Conservation (phyloP, 192 early-diverging fungal species). For the Backusella tarrabulga region DNA sequence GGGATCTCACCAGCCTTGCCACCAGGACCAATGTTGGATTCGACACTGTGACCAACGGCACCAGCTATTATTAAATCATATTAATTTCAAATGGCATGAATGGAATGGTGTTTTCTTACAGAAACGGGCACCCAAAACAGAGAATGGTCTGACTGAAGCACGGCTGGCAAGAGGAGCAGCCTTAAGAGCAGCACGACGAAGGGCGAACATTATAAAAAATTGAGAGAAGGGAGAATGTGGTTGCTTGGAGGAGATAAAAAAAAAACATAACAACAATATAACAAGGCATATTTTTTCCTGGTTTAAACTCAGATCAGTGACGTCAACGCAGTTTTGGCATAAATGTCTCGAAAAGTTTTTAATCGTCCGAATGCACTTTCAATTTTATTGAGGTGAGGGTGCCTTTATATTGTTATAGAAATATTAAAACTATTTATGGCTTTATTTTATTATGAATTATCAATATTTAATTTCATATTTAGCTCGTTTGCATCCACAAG, state of each 20-base stretch:
- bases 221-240: neutral
- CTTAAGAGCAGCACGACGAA: slow-evolving; percentile 45
- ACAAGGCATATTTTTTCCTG: neutral
- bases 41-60: slow-evolving; percentile 18
- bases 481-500: no score
- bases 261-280: neutral
- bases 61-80: slow-evolving; percentile 10
- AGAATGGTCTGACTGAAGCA: slow-evolving; percentile 47
- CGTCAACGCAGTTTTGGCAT: neutral
- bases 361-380: neutral
- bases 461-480: no score
- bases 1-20: slow-evolving; percentile 68
- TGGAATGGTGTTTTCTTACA: slow-evolving; percentile 35
- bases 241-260: neutral
- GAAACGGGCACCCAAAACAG: slow-evolving; percentile 48
- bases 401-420: no score
- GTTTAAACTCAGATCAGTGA: neutral
- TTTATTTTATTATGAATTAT: no score
- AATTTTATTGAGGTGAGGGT: no score
- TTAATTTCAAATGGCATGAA: no score
- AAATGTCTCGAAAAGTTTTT: no score
- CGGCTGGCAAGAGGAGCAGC: slow-evolving; percentile 41
- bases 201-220: slow-evolving; percentile 43
- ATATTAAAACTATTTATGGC: no score
- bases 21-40: slow-evolving; percentile 54